These are phyloP conservation scores for Fusarium sp. DNA, from an alignment of 2,329 filamentous ascomycete species.

Conservation along the genomic window DNA sequence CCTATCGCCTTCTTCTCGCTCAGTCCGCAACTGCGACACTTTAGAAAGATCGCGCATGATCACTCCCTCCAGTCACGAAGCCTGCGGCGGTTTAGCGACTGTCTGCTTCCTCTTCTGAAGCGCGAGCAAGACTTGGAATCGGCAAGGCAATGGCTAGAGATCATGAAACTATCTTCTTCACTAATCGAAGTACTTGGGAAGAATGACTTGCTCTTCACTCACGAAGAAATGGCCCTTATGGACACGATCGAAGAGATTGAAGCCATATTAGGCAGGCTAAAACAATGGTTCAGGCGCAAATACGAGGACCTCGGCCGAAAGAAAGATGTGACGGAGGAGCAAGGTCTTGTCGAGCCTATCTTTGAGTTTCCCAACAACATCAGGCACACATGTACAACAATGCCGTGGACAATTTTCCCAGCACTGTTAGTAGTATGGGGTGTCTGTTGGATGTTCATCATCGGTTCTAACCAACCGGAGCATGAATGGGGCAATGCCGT, in stretches of 20 bases:
- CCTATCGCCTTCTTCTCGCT: rapidly evolving
- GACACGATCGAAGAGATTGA: not conserved
- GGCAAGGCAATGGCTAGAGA: rapidly evolving
- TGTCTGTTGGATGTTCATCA: not conserved
- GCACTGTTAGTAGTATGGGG: not conserved
- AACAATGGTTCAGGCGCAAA: rapidly evolving
- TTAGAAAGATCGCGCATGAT: rapidly evolving
- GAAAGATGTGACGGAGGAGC: not conserved
- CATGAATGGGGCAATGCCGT: rapidly evolving
- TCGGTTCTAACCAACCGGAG: not conserved
- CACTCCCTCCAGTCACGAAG: rapidly evolving
- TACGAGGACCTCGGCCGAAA: rapidly evolving
- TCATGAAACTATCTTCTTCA: not conserved
- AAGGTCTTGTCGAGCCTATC: rapidly evolving
- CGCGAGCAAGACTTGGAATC: not conserved
- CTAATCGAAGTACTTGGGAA: not conserved
- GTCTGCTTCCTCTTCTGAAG: not conserved
- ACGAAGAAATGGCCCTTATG: not conserved
- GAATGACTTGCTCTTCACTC: rapidly evolving
- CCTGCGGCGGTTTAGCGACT: rapidly evolving
- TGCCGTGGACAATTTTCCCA: not conserved
- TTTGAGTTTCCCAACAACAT: not conserved
- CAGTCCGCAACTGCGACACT: rapidly evolving
- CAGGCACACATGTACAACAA: not conserved
- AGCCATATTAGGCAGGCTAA: rapidly evolving